Evolutionary conservation across 2,329 filamentous ascomycete species (phyloP).

Genomic region (Trichoderma sp.): DNA sequence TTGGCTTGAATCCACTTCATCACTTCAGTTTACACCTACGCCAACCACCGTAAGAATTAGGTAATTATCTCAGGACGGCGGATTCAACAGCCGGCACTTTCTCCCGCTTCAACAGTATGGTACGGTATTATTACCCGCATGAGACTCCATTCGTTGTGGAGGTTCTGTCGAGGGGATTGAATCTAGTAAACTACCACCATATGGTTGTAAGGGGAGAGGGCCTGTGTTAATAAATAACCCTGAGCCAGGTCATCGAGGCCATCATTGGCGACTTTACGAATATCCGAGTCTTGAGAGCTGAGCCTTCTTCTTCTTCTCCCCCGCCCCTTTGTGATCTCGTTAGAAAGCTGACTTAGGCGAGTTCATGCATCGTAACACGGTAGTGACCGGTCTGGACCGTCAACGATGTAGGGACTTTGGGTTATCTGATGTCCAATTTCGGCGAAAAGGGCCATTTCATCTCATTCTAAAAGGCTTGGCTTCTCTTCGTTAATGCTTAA

Average conservation of each 20-base stretch:
- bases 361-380: not conserved
- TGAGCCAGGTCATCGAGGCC: not conserved
- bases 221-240: not conserved
- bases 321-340: not conserved
- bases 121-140: not conserved
- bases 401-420: not conserved
- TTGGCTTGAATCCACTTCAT: not conserved
- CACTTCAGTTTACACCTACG: not conserved
- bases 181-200: not conserved
- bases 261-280: not conserved
- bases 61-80: not conserved
- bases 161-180: not conserved
- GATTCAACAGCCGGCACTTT: not conserved
- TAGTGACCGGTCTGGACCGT: not conserved
- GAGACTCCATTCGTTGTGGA: not conserved
- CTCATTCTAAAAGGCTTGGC: not conserved
- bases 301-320: not conserved
- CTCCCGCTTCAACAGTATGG: not conserved
- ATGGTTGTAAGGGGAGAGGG: not conserved
- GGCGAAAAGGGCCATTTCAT: not conserved
- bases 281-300: not conserved
- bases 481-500: not conserved
- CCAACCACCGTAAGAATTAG: not conserved
- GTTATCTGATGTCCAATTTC: not conserved
- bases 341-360: not conserved